These are phyloP conservation scores for Brasenia schreberi DNA, from an alignment of 164 flowering plant genomes.

Conservation along the genomic window DNA sequence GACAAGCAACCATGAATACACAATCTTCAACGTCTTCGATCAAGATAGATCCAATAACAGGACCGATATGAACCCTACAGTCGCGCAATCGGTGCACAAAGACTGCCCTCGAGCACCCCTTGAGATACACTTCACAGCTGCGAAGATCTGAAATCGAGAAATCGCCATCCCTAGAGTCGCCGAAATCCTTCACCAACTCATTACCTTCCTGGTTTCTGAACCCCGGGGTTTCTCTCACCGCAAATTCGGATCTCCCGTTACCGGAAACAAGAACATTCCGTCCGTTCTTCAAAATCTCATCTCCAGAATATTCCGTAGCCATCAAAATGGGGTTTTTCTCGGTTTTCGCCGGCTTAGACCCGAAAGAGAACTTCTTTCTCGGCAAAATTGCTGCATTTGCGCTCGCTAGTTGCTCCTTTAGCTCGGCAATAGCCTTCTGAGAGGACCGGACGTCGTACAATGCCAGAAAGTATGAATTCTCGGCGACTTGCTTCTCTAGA, in stretches of 20 bases:
- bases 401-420: constrained; percentile 40
- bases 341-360: constrained; percentile 28
- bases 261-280: background rate
- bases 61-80: constrained; percentile 64
- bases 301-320: constrained; percentile 1
- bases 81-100: constrained; percentile 46
- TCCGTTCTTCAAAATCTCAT: background rate
- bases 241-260: constrained; percentile 5
- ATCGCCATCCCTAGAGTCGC: constrained; percentile 39
- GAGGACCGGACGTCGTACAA: constrained; percentile 78
- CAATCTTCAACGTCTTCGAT: constrained; percentile 74
- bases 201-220: constrained; percentile 32
- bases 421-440: constrained; percentile 44
- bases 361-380: constrained; percentile 70
- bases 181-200: constrained; percentile 33
- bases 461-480: constrained; percentile 68
- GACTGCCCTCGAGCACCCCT: constrained; percentile 47
- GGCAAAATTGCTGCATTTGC: constrained; percentile 39
- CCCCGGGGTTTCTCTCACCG: constrained; percentile 44
- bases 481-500: constrained; percentile 72
- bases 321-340: constrained; percentile 4
- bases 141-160: constrained; percentile 55
- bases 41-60: constrained; percentile 60
- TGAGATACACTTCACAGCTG: constrained; percentile 55
- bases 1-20: constrained; percentile 70